Conservation (phyloP, 1,284 basidiomycete species). For the Neonothopanus nambi region DNA sequence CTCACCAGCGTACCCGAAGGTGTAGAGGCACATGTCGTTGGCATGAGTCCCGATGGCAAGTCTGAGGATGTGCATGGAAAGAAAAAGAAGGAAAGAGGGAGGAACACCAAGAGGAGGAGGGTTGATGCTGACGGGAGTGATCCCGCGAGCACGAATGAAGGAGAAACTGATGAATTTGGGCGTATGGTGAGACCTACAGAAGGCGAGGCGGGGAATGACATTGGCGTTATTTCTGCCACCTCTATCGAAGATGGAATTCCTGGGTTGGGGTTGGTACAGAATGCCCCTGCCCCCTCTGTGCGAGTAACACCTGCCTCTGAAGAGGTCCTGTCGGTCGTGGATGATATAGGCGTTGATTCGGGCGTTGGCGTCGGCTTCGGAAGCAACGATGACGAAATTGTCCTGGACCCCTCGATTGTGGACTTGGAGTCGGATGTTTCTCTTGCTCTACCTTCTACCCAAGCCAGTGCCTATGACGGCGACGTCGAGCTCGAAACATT, state of each 20-base stretch:
- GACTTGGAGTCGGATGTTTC: too few species aligned
- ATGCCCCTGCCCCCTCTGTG: background rate
- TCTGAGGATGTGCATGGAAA: background rate
- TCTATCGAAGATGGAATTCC: background rate
- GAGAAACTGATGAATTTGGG: background rate
- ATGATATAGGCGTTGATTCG: background rate
- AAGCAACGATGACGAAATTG: too few species aligned
- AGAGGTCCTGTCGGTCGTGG: background rate
- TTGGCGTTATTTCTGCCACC: background rate
- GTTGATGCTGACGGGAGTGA: background rate
- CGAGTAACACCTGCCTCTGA: background rate
- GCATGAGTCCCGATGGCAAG: background rate
- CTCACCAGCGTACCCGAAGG: constrained; percentile 1
- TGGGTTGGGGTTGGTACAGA: too few species aligned
- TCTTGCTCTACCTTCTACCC: too few species aligned
- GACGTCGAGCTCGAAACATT: too few species aligned
- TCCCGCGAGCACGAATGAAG: background rate
- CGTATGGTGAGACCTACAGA: background rate
- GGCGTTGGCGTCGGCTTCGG: too few species aligned
- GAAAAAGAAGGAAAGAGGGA: constrained; percentile 1
- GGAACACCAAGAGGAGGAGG: background rate
- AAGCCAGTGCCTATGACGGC: too few species aligned
- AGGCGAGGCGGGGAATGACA: background rate
- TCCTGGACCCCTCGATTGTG: too few species aligned
- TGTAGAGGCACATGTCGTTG: background rate